Conservation (phyloP, 2,329 filamentous ascomycete species). For the Eurotiales sp. region DNA sequence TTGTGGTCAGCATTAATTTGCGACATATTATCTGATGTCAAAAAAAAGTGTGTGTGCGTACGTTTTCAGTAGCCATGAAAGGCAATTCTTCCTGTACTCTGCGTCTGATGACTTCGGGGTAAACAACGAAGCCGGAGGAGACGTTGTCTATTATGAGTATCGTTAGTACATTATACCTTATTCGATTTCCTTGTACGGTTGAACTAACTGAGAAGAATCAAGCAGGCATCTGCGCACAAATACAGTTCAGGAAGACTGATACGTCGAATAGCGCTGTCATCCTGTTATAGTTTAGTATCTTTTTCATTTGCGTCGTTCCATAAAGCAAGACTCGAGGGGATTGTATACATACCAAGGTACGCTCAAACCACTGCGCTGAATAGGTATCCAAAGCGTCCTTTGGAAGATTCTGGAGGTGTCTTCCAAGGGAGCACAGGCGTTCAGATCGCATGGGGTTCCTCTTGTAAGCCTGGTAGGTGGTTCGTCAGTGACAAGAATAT, state of each 20-base stretch:
- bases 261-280: constrained; percentile 39
- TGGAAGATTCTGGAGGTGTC: constrained; percentile 39
- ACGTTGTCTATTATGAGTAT: too few relatives aligned
- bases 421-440: constrained; percentile 57
- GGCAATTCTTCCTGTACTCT: constrained; percentile 73
- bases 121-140: constrained; percentile 68
- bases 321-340: too few relatives aligned
- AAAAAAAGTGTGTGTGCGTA: too few relatives aligned
- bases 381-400: background rate
- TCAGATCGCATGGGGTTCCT: constrained; percentile 48
- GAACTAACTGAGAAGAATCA: constrained; percentile 49
- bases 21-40: too few relatives aligned
- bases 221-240: constrained; percentile 62
- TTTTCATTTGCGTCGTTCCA: too few relatives aligned
- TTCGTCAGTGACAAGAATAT: too few relatives aligned
- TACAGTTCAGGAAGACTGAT: constrained; percentile 61
- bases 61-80: constrained; percentile 71
- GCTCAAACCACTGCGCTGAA: background rate
- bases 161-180: too few relatives aligned
- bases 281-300: too few relatives aligned
- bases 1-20: too few relatives aligned
- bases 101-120: constrained; percentile 66
- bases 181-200: too few relatives aligned
- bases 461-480: constrained; percentile 4
- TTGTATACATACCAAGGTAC: too few relatives aligned